Base-by-base conservation (phyloP, 495 filamentous ascomycete species). In the Lophium mytilinum region DNA sequence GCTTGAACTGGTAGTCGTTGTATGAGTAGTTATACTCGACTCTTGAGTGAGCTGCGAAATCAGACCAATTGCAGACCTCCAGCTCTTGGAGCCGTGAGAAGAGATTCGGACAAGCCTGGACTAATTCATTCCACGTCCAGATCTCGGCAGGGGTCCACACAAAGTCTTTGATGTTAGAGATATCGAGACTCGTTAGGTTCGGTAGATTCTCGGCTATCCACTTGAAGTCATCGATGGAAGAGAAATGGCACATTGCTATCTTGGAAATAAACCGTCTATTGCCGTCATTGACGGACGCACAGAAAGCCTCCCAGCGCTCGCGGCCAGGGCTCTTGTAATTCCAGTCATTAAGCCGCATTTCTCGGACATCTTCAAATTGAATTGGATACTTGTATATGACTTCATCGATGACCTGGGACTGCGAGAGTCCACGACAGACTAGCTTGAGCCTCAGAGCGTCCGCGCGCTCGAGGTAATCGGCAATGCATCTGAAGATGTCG, bases 131-230 rank as follows among this genome's bases (percentile, higher is more conserved):
- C 61, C 57, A 60, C 8, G 61, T 57, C 61, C 61, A 64, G 8
- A 37, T 57, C 57, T 64, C 53, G 35, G 53, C 61, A 9, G 61
- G 61, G 4, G 61, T 60, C 57, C 53, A 64, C 17, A 60, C 57
- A 41, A 64, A 60, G 33, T 64, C 61, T 19, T 64, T 64, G 47
- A 64, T 60, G 12, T 52, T 42, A 1, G 53, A 17, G 12, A 64
- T 39, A 34, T 64, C 61, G 9, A 64, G 49, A 50, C 53, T 50
- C 18, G 18, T 57, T 7, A 64, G 34, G 8, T 34, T 37, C 0
- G 57, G 57, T 11, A 64, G 49, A 33, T 65, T 61, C 9, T 50
- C 40, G 30, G 58, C 36, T 9, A 61, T 61, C 62, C 62, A 61
- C 12, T 58, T 19, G 34, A 65, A 65, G 50, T 61, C 58, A 9